A percentile compares a stretch with the other conserved stretches of the same genome.
Evolutionary conservation across 2,329 filamentous ascomycete species (phyloP).

Genomic region (Beauveria pseudobassiana): DNA sequence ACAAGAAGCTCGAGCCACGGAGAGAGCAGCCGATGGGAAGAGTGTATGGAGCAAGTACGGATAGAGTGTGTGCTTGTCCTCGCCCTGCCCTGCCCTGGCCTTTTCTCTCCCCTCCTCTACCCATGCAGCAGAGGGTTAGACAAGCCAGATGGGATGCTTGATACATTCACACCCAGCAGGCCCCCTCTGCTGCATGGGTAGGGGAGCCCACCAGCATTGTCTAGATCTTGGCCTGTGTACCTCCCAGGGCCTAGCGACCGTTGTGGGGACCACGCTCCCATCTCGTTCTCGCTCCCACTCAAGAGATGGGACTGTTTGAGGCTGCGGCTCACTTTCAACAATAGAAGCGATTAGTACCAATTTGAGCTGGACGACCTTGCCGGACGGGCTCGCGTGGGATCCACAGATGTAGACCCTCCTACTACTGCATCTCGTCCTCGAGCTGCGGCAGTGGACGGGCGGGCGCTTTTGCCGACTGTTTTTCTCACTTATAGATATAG

Average conservation of each 20-base stretch:
- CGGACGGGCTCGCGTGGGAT: constrained; percentile 5
- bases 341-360: constrained; percentile 1
- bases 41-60: not conserved
- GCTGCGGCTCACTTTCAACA: not conserved
- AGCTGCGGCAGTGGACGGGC: not conserved
- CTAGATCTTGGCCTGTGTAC: constrained; percentile 8
- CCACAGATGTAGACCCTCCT: not conserved
- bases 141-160: not conserved
- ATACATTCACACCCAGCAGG: not conserved
- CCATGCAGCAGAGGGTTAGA: not conserved
- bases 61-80: not conserved
- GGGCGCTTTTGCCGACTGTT: not conserved
- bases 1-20: not conserved
- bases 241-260: not conserved
- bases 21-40: not conserved
- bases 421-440: not conserved
- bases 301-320: not conserved
- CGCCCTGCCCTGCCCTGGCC: not conserved
- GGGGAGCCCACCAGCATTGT: constrained; percentile 1
- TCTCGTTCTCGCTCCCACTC: no score
- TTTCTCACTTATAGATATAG: constrained; percentile 9
- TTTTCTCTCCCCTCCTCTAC: no score
- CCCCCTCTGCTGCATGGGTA: no score
- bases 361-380: not conserved
- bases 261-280: not conserved